Conservation (phyloP, 75 land plant species). For the Selaginella moellendorffii region DNA sequence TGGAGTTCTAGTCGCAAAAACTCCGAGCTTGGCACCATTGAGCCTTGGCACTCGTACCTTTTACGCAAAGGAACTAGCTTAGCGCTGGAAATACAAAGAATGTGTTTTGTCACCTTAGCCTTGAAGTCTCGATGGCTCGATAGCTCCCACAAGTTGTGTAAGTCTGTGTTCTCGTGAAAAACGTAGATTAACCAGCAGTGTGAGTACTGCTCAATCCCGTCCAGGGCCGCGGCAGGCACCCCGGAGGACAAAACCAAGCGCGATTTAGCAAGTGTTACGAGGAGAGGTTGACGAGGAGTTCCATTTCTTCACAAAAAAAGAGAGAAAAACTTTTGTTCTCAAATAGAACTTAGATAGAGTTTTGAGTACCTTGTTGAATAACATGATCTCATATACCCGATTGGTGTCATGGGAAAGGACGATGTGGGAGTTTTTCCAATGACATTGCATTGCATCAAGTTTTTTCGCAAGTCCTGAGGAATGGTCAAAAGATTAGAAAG, state of each 20-base stretch:
- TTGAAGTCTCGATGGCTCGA: constrained; percentile 63
- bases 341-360: not conserved
- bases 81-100: too few relatives aligned
- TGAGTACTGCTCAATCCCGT: constrained; percentile 78
- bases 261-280: constrained; percentile 81
- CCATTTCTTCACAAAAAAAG: constrained; percentile 58
- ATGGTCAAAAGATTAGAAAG: not conserved
- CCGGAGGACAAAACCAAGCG: constrained; percentile 50
- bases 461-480: constrained; percentile 53
- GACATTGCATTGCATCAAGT: constrained; percentile 22
- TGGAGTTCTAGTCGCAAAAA: constrained; percentile 92
- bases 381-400: constrained; percentile 66
- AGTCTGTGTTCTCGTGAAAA: constrained; percentile 87
- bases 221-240: constrained; percentile 66
- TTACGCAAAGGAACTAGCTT: constrained; percentile 5
- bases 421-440: constrained; percentile 17
- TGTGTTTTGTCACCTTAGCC: constrained; percentile 95
- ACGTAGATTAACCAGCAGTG: constrained; percentile 98
- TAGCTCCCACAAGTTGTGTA: constrained; percentile 72
- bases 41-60: constrained; percentile 96
- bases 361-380: constrained; percentile 65
- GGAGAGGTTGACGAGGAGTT: constrained; percentile 91
- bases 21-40: constrained; percentile 79
- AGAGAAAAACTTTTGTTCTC: not conserved
- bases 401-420: constrained; percentile 79